Evolutionary conservation across 345 rosid genomes (phyloP).

Genomic region (Hibiscus trionum): DNA sequence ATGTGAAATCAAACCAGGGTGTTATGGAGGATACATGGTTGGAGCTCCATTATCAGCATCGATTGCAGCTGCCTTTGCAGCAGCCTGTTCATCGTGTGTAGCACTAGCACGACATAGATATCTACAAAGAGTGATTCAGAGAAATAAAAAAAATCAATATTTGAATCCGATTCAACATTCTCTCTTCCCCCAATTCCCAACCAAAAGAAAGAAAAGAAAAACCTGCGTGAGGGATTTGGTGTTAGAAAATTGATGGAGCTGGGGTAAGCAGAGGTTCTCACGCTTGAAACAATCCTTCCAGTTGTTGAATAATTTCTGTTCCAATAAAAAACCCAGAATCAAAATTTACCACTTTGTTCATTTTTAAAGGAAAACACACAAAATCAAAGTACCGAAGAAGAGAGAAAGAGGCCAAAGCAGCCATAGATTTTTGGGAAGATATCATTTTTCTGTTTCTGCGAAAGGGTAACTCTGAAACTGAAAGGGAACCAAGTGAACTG

Average conservation of each 20-base stretch:
- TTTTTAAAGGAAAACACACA: neutral
- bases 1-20: conserved; percentile 28
- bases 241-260: conserved; percentile 3
- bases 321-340: conserved; percentile 14
- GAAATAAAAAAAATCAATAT: neutral
- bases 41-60: conserved; percentile 62
- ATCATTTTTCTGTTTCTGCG: neutral
- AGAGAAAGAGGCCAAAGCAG: conserved; percentile 34
- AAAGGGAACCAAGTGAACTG: neutral
- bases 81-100: conserved; percentile 62
- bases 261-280: conserved; percentile 8
- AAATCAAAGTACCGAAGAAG: conserved; percentile 40
- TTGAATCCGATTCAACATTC: neutral
- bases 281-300: neutral
- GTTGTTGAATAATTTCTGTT: conserved; percentile 25
- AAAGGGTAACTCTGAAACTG: neutral
- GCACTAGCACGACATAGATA: conserved; percentile 41
- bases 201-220: neutral
- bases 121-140: conserved; percentile 30
- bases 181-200: neutral
- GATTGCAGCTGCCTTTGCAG: conserved; percentile 63
- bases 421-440: conserved; percentile 29
- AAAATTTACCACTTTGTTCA: neutral
- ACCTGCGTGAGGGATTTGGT: conserved; percentile 1
- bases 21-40: conserved; percentile 43